phyloP scores from a whole-genome alignment of 805 yeast species.

The Nakazawaea pomicola region DNA sequence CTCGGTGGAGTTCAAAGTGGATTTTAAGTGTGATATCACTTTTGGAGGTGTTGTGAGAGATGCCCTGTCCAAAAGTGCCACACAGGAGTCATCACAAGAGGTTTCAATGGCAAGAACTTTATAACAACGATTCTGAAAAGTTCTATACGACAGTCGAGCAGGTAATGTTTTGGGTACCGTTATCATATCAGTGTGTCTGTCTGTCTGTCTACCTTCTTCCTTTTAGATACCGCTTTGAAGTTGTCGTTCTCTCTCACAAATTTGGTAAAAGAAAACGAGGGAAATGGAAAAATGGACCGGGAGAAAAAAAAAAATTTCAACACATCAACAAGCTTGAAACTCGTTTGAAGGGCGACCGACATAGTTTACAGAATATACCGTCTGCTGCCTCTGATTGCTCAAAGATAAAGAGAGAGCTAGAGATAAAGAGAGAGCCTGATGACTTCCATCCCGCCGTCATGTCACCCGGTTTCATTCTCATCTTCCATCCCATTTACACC shows the following conservation, averaged over 20 bases:
- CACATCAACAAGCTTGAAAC: too few relatives aligned
- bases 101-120: slow-evolving; percentile 83
- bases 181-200: too few relatives aligned
- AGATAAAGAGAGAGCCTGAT: background rate
- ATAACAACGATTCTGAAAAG: slow-evolving; percentile 31
- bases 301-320: too few relatives aligned
- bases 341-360: too few relatives aligned
- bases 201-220: too few relatives aligned
- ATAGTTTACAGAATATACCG: too few relatives aligned
- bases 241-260: too few relatives aligned
- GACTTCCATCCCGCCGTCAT: slow-evolving; percentile 15
- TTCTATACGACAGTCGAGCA: background rate
- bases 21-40: slow-evolving; percentile 53
- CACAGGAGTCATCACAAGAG: slow-evolving; percentile 94
- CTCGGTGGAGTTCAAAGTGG: slow-evolving; percentile 58
- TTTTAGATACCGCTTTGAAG: too few relatives aligned
- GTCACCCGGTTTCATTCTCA: slow-evolving; percentile 8
- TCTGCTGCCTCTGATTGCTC: too few relatives aligned
- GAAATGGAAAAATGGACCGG: too few relatives aligned
- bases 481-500: slow-evolving; percentile 11
- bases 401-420: background rate
- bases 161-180: too few relatives aligned
- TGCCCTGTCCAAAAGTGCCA: slow-evolving; percentile 61
- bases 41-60: slow-evolving; percentile 33
- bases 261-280: too few relatives aligned